These are phyloP conservation scores for Thyridium curvatum DNA, from an alignment of 2,329 filamentous ascomycete species.

Conservation along the genomic window DNA sequence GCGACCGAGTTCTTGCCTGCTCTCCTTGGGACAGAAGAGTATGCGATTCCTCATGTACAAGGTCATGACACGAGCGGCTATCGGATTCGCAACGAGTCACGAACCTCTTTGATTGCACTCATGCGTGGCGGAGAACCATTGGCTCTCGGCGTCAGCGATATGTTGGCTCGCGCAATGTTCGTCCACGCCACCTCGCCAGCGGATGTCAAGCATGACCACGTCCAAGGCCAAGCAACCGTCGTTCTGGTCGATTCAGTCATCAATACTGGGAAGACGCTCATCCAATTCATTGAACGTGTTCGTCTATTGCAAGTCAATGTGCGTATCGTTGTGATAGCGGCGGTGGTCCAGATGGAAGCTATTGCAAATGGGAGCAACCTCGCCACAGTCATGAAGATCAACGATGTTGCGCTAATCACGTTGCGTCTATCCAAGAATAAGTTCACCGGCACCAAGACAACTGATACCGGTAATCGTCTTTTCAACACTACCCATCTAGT, in stretches of 20 bases:
- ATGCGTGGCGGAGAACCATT: slow-evolving; percentile 60
- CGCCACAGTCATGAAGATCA: slow-evolving; percentile 3
- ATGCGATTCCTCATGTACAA: slow-evolving; percentile 44
- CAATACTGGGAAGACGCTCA: slow-evolving; percentile 47
- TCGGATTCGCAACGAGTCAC: slow-evolving; percentile 36
- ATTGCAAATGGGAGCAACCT: background rate
- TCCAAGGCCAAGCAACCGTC: slow-evolving; percentile 26
- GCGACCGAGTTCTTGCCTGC: slow-evolving; percentile 39
- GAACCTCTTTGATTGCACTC: slow-evolving; percentile 49
- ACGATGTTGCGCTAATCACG: slow-evolving; percentile 36
- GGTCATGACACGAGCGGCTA: slow-evolving; percentile 35
- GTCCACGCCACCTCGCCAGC: slow-evolving; percentile 32
- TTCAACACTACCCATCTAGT: slow-evolving; percentile 49
- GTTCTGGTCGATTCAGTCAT: slow-evolving; percentile 55
- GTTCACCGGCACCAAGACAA: slow-evolving; percentile 42
- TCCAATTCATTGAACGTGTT: slow-evolving; percentile 42
- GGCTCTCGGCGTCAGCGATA: slow-evolving; percentile 50
- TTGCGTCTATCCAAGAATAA: slow-evolving; percentile 51
- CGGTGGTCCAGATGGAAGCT: slow-evolving; percentile 40
- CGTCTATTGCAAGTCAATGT: slow-evolving; percentile 27
- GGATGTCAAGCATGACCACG: slow-evolving; percentile 39
- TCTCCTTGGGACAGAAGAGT: slow-evolving; percentile 42
- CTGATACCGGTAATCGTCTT: slow-evolving; percentile 53
- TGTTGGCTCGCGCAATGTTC: slow-evolving; percentile 44
- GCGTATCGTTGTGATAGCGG: slow-evolving; percentile 47